A percentile compares a stretch with the other conserved stretches of the same genome.
phyloP scores from a whole-genome alignment of 768 basidiomycete species.

The Xerocomus brunneocitrinus region DNA sequence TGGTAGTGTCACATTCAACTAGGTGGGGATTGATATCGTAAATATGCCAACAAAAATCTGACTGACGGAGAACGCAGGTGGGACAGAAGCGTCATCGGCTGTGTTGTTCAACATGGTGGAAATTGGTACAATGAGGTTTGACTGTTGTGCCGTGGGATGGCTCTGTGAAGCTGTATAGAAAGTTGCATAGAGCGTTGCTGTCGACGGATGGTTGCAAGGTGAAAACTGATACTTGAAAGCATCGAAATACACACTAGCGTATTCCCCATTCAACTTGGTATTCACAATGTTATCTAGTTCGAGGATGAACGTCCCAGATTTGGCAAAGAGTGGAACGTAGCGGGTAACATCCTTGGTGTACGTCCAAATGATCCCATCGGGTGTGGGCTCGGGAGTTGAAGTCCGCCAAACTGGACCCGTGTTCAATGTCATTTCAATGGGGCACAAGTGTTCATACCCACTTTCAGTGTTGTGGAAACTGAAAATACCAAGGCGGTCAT shows the following conservation, averaged over 20 bases:
- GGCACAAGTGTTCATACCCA: slow-evolving; percentile 29
- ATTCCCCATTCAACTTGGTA: slow-evolving; percentile 56
- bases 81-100: slow-evolving; percentile 72
- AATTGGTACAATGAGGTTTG: slow-evolving; percentile 66
- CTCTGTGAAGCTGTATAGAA: slow-evolving; percentile 57
- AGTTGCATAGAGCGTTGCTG: slow-evolving; percentile 67
- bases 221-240: background rate
- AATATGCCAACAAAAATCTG: background rate
- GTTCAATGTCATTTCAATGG: background rate
- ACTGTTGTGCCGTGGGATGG: slow-evolving; percentile 55
- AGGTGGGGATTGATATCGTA: background rate
- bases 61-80: slow-evolving; percentile 64
- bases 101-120: slow-evolving; percentile 59
- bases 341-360: slow-evolving; percentile 71
- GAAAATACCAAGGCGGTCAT: slow-evolving; percentile 66
- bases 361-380: slow-evolving; percentile 73
- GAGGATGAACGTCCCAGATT: slow-evolving; percentile 64
- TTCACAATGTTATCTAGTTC: slow-evolving; percentile 69
- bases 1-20: slow-evolving; percentile 69
- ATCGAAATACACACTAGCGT: slow-evolving; percentile 48
- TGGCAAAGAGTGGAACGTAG: slow-evolving; percentile 65
- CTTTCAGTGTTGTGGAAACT: slow-evolving; percentile 78
- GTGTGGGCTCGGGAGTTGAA: slow-evolving; percentile 72
- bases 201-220: background rate
- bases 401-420: slow-evolving; percentile 63